These are phyloP conservation scores for Amylocarpus encephaloides DNA, from an alignment of 2,329 filamentous ascomycete species.

Conservation along the genomic window DNA sequence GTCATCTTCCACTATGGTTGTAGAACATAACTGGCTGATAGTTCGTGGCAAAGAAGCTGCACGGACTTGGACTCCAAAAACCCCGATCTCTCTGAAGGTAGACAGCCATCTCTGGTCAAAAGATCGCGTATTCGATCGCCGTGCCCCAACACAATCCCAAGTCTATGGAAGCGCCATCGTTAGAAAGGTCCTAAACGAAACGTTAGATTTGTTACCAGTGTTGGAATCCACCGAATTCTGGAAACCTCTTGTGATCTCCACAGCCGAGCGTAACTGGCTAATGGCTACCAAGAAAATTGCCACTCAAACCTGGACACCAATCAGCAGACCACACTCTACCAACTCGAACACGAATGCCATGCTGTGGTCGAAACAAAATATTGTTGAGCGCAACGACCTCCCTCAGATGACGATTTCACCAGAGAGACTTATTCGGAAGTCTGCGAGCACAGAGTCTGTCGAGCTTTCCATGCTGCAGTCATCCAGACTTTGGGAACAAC, in stretches of 20 bases:
- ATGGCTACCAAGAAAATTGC: background rate
- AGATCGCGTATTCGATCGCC: background rate
- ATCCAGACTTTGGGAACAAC: no score
- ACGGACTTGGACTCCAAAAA: conserved; percentile 1
- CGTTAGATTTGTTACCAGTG: background rate
- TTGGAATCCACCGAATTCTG: background rate
- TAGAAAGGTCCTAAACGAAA: background rate
- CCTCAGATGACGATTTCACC: no score
- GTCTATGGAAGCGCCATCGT: background rate
- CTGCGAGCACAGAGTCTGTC: no score
- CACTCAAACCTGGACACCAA: no score
- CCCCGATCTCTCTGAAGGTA: background rate
- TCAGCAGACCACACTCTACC: no score
- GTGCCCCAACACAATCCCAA: background rate
- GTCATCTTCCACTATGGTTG: background rate
- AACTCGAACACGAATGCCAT: no score
- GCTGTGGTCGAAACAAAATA: no score
- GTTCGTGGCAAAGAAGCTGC: background rate
- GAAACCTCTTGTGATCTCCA: background rate
- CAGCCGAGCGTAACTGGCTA: background rate
- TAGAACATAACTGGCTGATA: conserved; percentile 1
- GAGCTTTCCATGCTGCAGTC: no score
- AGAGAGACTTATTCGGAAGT: no score
- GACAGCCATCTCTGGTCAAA: background rate
- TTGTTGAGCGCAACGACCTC: no score